phyloP scores from a whole-genome alignment of 2,329 filamentous ascomycete genomes.

The Fusarium piperis region DNA sequence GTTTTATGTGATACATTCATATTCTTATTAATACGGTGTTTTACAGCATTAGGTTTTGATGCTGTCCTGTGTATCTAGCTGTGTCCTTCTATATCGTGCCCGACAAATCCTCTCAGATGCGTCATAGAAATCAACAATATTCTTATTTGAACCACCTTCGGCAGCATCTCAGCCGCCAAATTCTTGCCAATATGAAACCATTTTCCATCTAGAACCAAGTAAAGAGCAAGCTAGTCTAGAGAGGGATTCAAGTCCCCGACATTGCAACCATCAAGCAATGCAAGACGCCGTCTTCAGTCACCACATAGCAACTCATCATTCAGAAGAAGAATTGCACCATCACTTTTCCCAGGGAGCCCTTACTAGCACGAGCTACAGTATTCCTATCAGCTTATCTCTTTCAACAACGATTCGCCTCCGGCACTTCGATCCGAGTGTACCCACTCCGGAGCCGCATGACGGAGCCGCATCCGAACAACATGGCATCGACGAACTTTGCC shows the following conservation, averaged over 20 bases:
- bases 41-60: too few relatives aligned
- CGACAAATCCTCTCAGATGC: too few relatives aligned
- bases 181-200: neutral
- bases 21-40: too few relatives aligned
- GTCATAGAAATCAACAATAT: too few relatives aligned
- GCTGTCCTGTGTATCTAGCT: too few relatives aligned
- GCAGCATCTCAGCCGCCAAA: too few relatives aligned
- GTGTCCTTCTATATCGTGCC: too few relatives aligned
- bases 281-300: neutral
- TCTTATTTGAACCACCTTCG: neutral
- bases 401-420: neutral
- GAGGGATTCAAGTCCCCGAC: neutral
- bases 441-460: constrained; percentile 20
- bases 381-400: neutral
- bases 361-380: neutral
- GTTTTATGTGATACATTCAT: neutral
- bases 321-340: neutral
- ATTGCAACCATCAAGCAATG: too few relatives aligned
- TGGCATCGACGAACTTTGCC: neutral
- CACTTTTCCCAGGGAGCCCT: neutral
- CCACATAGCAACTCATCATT: neutral
- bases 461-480: constrained; percentile 1
- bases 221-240: neutral
- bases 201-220: neutral
- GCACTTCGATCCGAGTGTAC: neutral